Evolutionary conservation across 176 grass and related monocot species (phyloP).

Genomic region (Bolboschoenus planiculmis): DNA sequence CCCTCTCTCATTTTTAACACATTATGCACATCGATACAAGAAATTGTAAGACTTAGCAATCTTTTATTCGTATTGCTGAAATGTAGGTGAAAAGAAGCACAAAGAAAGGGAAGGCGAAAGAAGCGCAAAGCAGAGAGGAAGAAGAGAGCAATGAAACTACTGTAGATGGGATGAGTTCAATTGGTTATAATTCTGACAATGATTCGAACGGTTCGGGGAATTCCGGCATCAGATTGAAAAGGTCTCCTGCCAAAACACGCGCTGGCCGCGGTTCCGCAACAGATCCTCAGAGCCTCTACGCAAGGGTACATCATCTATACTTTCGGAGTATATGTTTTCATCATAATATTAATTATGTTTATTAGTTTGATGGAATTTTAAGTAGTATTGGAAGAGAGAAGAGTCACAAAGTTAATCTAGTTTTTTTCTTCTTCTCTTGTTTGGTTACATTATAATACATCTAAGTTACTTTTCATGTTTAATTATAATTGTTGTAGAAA

Average conservation of each 20-base stretch:
- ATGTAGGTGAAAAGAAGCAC: conserved; percentile 37
- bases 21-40: neutral
- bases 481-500: no score
- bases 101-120: conserved; percentile 34
- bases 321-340: neutral
- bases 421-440: no score
- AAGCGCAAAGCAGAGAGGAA: conserved; percentile 7
- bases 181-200: conserved; percentile 43
- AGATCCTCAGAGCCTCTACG: conserved; percentile 76
- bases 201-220: conserved; percentile 38
- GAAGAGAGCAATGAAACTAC: conserved; percentile 18
- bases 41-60: neutral
- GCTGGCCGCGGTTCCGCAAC: conserved; percentile 31
- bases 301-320: conserved; percentile 44
- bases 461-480: no score
- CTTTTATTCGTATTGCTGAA: conserved; percentile 7
- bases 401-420: no score
- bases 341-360: no score
- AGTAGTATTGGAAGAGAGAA: no score
- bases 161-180: conserved; percentile 24
- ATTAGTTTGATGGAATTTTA: no score
- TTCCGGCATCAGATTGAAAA: conserved; percentile 20
- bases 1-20: neutral
- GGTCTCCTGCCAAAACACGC: conserved; percentile 28
- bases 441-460: no score